Base-by-base conservation (phyloP, 495 filamentous ascomycete genomes). In the Polyplosphaeria fusca region DNA sequence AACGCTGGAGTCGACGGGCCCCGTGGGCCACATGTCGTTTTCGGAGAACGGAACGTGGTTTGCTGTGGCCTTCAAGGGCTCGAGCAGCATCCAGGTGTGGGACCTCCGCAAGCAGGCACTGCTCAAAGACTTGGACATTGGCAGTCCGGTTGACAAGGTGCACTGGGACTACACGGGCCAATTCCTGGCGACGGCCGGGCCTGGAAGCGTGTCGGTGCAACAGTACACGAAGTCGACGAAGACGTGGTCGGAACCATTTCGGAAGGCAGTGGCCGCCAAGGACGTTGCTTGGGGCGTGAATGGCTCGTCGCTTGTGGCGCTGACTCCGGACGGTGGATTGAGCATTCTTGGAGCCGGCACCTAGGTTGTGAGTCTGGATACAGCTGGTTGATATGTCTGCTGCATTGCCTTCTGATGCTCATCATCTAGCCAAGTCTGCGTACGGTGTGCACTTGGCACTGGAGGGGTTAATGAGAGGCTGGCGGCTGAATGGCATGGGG, bases 21-120 rank as follows among this genome's bases (percentile, higher is more conserved):
- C 88, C 0, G 79, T 95, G 25, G 81, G 84, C 62, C 79, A 81
- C 25, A 72, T 98, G 5, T 76, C 82, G 60, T 98, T 98, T 75
- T 96, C 91, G 0, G 94, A 98, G 71, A 98, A 97, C 58, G 93
- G 93, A n/a, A 92, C 85, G 56, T 96, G 89, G 86, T 82, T 98
- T 60, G 93, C 94, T 9, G 82, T 87, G 0, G 82, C 84, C 14
- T 80, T 80, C 20, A 82, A 86, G 63, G 84, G 83, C 19, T 85
- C 86, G 43, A 86, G 83, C 5, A 84, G 77, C 16, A 83, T 95
- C 47, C 83, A 84, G 5, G 84, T 98, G 55, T 97, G 91, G 78
- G 91, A 97, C 72, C 78, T 98, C 37, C 86, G 93, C 52, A 95
- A 89, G 70, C 82, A 84, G 27, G 82, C 84, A 41, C 76, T 81